phyloP scores from a whole-genome alignment of 1,284 basidiomycete genomes.

The Cryptococcus floricola region DNA sequence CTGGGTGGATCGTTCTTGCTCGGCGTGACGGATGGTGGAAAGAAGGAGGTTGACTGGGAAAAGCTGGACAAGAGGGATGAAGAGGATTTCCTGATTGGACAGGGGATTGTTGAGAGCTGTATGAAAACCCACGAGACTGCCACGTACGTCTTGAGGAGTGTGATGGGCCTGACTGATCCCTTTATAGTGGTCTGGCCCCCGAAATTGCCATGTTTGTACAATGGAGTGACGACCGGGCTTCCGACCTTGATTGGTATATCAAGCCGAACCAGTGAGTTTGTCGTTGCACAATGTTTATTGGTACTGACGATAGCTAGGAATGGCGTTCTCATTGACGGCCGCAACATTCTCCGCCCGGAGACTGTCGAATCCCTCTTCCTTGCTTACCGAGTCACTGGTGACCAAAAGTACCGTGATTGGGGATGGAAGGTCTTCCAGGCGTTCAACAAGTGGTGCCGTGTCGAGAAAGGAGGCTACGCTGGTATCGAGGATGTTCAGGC shows the following conservation, averaged over 20 bases:
- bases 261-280: slow-evolving; percentile 51
- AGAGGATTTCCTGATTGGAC: slow-evolving; percentile 77
- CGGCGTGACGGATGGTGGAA: slow-evolving; percentile 70
- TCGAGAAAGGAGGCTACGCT: slow-evolving; percentile 76
- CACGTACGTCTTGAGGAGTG: slow-evolving; percentile 59
- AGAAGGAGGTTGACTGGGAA: slow-evolving; percentile 47
- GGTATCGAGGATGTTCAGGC: slow-evolving; percentile 79
- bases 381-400: slow-evolving; percentile 77
- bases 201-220: slow-evolving; percentile 76
- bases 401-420: slow-evolving; percentile 71
- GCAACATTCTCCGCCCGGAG: slow-evolving; percentile 91
- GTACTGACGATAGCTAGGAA: slow-evolving; percentile 12
- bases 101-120: slow-evolving; percentile 79
- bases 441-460: slow-evolving; percentile 72
- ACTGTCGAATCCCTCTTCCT: slow-evolving; percentile 91
- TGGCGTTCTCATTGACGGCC: slow-evolving; percentile 65
- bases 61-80: slow-evolving; percentile 55
- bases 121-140: slow-evolving; percentile 79
- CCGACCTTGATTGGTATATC: slow-evolving; percentile 77
- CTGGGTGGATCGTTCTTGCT: slow-evolving; percentile 86
- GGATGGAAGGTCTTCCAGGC: slow-evolving; percentile 90
- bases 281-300: not conserved
- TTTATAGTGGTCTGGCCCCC: slow-evolving; percentile 67
- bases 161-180: not conserved
- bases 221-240: slow-evolving; percentile 48